Conservation (phyloP, 2,329 filamentous ascomycete species). For the Sphaerostilbella broomeana region DNA sequence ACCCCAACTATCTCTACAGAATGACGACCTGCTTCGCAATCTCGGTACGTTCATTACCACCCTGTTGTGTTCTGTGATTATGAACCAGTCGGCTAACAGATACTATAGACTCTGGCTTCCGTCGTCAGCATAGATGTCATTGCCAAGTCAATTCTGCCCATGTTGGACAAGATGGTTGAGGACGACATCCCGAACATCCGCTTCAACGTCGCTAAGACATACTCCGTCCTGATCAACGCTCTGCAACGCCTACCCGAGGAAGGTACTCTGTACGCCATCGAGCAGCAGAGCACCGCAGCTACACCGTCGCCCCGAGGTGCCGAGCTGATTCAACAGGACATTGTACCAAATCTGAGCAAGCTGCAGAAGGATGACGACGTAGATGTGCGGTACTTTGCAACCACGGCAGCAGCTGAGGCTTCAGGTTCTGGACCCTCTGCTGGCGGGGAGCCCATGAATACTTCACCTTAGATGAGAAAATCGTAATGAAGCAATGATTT, state of each 20-base stretch:
- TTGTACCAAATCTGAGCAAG: constrained; percentile 87
- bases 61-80: neutral
- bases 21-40: constrained; percentile 99
- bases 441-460: constrained; percentile 57
- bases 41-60: constrained; percentile 61
- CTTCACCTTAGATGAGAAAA: constrained; percentile 52
- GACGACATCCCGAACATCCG: constrained; percentile 98
- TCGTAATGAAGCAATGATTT: constrained; percentile 49
- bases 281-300: constrained; percentile 63
- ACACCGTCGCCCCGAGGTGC: constrained; percentile 64
- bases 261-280: constrained; percentile 76
- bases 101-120: constrained; percentile 72
- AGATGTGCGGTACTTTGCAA: constrained; percentile 96
- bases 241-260: constrained; percentile 84
- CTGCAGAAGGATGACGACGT: constrained; percentile 96
- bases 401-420: constrained; percentile 66
- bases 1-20: constrained; percentile 97
- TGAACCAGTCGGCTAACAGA: neutral
- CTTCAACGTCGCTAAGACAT: constrained; percentile 99
- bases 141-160: constrained; percentile 85
- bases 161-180: constrained; percentile 86
- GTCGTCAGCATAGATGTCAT: constrained; percentile 93
- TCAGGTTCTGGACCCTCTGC: constrained; percentile 28
- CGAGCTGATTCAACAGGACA: constrained; percentile 76
- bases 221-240: constrained; percentile 82